Base-by-base conservation (phyloP, 2,329 filamentous ascomycete genomes). In the Talaromyces sp. region DNA sequence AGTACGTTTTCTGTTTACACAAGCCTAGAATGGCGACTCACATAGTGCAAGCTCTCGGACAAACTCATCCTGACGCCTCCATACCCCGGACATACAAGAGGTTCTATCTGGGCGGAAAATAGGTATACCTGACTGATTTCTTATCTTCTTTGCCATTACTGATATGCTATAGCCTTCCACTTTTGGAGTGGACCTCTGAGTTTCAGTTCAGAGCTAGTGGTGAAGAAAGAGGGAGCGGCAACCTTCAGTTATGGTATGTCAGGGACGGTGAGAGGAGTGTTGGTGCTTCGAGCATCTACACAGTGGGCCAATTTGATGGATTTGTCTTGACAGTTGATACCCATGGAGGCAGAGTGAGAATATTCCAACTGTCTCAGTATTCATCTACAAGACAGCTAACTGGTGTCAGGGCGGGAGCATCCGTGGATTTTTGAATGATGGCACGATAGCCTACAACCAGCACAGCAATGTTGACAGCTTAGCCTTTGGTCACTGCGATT, bases 371-470 rank as follows among this genome's bases (percentile, higher is more conserved):
- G 9, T 14, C 7, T 35, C 11, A 9, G 9, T 1, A 33, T 54
- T 4, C 2, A 21, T 5, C 0, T 54, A 37, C 11, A 7, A 7
- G 2, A 14, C 11, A 23, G 46, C 63, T 70, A 50, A 69, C 39
- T 52, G 21, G 25, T 23, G 6, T 5, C 62, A 82, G 79, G 87
- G 87, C 58, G 95, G 95, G 68, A 92, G 89, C 77, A 83, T 99
- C 67, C 86, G 95, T 64, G 95, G 90, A 18, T 99, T 98, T 80
- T 80, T 99, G 67, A 99, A 98, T 78, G 95, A 98, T 75, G 93
- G 93, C 56, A 85, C 81, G 40, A 87, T 84, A 68, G 91, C 96
- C 75, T 97, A 88, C 81, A 88, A 87, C 71, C 82, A 83, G 62
- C 89, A 93, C 69, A 83, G 86, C 68, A 88, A 86, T 70, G 86